phyloP scores from a whole-genome alignment of 1,284 basidiomycete species.

The Papiliotrema flavescens region DNA sequence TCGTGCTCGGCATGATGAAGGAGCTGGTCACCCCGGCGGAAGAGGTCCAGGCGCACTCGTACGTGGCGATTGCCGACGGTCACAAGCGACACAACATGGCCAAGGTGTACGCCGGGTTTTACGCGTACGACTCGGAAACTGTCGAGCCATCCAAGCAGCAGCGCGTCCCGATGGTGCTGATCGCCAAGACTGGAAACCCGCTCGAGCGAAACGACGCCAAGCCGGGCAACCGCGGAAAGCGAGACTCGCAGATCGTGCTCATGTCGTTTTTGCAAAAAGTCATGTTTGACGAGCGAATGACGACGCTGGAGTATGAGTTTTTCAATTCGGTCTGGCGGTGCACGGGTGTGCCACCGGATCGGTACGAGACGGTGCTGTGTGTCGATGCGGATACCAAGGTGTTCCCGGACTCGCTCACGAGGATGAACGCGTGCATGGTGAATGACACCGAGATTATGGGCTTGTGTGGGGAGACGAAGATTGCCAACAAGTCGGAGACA shows the following conservation, averaged over 20 bases:
- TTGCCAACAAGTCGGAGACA: constrained; percentile 95
- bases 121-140: constrained; percentile 89
- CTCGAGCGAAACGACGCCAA: constrained; percentile 83
- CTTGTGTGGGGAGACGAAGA: constrained; percentile 97
- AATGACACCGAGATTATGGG: constrained; percentile 98
- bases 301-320: constrained; percentile 98
- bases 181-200: constrained; percentile 91
- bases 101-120: constrained; percentile 96
- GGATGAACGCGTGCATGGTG: constrained; percentile 93
- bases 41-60: constrained; percentile 91
- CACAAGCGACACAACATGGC: constrained; percentile 99
- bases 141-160: constrained; percentile 94
- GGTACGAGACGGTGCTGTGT: constrained; percentile 92
- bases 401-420: constrained; percentile 86
- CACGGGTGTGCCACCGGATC: constrained; percentile 93
- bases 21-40: constrained; percentile 78
- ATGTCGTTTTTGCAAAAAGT: constrained; percentile 99
- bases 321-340: constrained; percentile 96
- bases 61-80: constrained; percentile 97
- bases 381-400: constrained; percentile 99
- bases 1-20: constrained; percentile 96
- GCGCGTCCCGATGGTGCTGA: constrained; percentile 88
- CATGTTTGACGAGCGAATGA: constrained; percentile 99
- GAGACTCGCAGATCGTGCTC: constrained; percentile 94
- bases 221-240: constrained; percentile 97